phyloP scores from a whole-genome alignment of 2,329 filamentous ascomycete genomes.

The Mycosphaerella sp. region DNA sequence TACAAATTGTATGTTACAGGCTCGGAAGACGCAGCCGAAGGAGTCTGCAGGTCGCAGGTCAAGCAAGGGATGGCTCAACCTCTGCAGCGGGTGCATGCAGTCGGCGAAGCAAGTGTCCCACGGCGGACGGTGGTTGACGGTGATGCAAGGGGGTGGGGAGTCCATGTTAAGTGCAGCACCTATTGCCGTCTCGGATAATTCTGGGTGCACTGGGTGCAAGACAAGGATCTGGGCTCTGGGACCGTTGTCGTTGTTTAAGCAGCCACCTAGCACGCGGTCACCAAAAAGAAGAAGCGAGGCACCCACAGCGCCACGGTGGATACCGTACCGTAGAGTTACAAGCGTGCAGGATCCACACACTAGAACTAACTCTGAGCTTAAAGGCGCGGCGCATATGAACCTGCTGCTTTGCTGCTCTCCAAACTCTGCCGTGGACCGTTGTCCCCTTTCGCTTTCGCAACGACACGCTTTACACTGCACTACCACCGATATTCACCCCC shows the following conservation, averaged over 20 bases:
- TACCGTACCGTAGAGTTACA: neutral
- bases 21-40: constrained; percentile 2
- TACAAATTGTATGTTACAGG: neutral
- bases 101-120: neutral
- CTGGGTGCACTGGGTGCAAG: neutral
- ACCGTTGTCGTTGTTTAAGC: neutral
- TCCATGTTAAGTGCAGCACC: neutral
- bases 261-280: neutral
- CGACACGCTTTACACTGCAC: neutral
- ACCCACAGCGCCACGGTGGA: neutral
- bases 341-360: neutral
- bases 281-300: neutral
- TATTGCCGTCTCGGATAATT: neutral
- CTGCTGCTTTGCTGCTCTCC: neutral
- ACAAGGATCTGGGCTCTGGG: constrained; percentile 1
- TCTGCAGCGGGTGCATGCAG: constrained; percentile 5
- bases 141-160: neutral
- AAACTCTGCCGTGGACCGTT: neutral
- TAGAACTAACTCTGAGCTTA: neutral
- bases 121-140: neutral
- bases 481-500: neutral
- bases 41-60: neutral
- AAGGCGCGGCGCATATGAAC: neutral
- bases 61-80: neutral
- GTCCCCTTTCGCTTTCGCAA: neutral